Conservation (phyloP, 768 basidiomycete genomes). For the Mycena alexandri region DNA sequence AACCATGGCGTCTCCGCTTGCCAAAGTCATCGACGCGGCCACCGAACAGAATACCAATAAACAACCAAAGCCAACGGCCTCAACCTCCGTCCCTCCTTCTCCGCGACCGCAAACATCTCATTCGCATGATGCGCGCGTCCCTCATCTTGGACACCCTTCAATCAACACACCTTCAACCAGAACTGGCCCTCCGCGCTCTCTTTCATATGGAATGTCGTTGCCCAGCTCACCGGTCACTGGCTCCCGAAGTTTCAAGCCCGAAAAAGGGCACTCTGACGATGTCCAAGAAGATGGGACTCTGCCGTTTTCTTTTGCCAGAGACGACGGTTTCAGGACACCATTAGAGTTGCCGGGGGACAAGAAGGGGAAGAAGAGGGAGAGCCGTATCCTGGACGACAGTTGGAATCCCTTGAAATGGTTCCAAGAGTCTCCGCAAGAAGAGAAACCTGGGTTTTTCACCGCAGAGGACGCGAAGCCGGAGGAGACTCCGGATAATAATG, state of each 20-base stretch:
- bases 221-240: slow-evolving; percentile 55
- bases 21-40: slow-evolving; percentile 23
- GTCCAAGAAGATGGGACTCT: slow-evolving; percentile 25
- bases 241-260: slow-evolving; percentile 42
- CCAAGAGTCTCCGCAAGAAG: slow-evolving; percentile 65
- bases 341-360: slow-evolving; percentile 55
- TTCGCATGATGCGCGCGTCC: slow-evolving; percentile 34
- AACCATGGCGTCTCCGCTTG: slow-evolving; percentile 17
- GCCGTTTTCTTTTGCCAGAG: slow-evolving; percentile 27
- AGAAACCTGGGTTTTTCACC: slow-evolving; percentile 47
- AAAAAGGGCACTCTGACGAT: slow-evolving; percentile 40
- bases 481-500: slow-evolving; percentile 17
- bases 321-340: slow-evolving; percentile 45
- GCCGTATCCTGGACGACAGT: slow-evolving; percentile 60
- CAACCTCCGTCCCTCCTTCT: slow-evolving; percentile 14
- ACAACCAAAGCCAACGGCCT: neutral
- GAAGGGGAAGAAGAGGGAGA: slow-evolving; percentile 68
- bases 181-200: slow-evolving; percentile 81
- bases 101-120: slow-evolving; percentile 2
- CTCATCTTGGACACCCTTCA: slow-evolving; percentile 47
- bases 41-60: slow-evolving; percentile 12
- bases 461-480: slow-evolving; percentile 11
- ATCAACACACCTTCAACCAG: slow-evolving; percentile 69
- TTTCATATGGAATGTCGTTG: slow-evolving; percentile 73
- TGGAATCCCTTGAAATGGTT: slow-evolving; percentile 71